Evolutionary conservation across 1,284 basidiomycete species (phyloP).

Genomic region (Papiliotrema terrestris): DNA sequence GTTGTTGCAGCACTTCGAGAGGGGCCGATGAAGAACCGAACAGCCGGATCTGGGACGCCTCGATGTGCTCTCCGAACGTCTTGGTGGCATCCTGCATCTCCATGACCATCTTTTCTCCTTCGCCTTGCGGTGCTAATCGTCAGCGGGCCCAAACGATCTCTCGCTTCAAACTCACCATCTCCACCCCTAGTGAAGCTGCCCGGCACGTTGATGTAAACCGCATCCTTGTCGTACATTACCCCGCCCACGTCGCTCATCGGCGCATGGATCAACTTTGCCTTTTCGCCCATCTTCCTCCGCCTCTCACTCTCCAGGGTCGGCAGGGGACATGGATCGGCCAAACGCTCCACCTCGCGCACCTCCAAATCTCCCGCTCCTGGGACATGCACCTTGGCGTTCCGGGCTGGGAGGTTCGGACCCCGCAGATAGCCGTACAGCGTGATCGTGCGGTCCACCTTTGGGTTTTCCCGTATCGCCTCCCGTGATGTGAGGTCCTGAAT

Average conservation of each 20-base stretch:
- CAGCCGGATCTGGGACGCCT: conserved; percentile 76
- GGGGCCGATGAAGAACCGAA: conserved; percentile 72
- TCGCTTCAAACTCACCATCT: conserved; percentile 41
- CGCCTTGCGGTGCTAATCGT: conserved; percentile 64
- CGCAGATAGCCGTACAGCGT: conserved; percentile 94
- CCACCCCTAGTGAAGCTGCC: conserved; percentile 76
- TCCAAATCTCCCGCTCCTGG: conserved; percentile 88
- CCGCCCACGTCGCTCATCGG: conserved; percentile 99
- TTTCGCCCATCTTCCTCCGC: conserved; percentile 86
- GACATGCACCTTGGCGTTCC: conserved; percentile 81
- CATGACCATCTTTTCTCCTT: conserved; percentile 97
- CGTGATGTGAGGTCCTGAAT: conserved; percentile 91
- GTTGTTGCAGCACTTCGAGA: conserved; percentile 48
- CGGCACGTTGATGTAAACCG: conserved; percentile 95
- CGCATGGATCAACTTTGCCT: conserved; percentile 91
- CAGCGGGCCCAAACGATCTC: neutral
- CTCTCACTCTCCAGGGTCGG: conserved; percentile 92
- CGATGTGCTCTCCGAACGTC: conserved; percentile 81
- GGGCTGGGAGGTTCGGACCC: conserved; percentile 77
- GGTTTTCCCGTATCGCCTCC: conserved; percentile 74
- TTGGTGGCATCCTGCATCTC: conserved; percentile 80
- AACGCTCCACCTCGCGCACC: conserved; percentile 67
- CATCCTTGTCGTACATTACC: conserved; percentile 96
- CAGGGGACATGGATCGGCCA: conserved; percentile 91
- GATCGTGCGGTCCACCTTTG: conserved; percentile 77